These are phyloP conservation scores for Paraconiothyrium brasiliense DNA, from an alignment of 2,329 filamentous ascomycete genomes.

Conservation along the genomic window DNA sequence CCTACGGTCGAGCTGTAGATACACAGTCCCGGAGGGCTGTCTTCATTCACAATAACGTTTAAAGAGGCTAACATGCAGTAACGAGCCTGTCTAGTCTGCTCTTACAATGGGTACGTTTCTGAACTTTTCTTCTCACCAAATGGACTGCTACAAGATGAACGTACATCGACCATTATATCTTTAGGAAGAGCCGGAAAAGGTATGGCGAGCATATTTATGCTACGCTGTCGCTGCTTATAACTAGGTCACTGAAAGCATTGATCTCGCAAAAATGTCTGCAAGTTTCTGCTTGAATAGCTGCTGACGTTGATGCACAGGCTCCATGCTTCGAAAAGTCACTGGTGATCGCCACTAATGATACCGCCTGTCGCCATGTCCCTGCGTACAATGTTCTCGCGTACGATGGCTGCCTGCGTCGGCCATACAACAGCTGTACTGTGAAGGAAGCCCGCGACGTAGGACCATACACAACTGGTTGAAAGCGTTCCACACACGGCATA, in stretches of 20 bases:
- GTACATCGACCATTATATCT: slow-evolving; percentile 47
- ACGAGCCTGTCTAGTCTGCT: background rate
- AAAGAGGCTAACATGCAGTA: background rate
- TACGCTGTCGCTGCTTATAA: slow-evolving; percentile 62
- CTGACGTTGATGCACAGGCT: slow-evolving; percentile 1
- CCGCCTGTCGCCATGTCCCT: background rate
- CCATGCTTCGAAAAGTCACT: background rate
- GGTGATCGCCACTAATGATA: background rate
- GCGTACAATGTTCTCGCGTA: background rate
- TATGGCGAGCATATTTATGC: slow-evolving; percentile 61
- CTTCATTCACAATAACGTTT: background rate
- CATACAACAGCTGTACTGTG: too few relatives aligned
- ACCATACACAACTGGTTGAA: too few relatives aligned
- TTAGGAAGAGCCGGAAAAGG: slow-evolving; percentile 65
- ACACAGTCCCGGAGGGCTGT: background rate
- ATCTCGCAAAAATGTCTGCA: background rate
- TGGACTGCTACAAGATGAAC: slow-evolving; percentile 36
- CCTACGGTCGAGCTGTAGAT: background rate
- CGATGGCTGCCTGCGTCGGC: background rate
- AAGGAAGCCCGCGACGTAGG: too few relatives aligned
- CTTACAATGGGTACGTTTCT: slow-evolving; percentile 1
- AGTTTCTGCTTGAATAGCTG: background rate
- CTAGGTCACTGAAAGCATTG: slow-evolving; percentile 55
- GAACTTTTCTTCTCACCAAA: background rate
- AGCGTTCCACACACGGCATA: too few relatives aligned